Evolutionary conservation across 805 yeast species (phyloP).

Genomic region (Cyberlindnera xylosilytica): DNA sequence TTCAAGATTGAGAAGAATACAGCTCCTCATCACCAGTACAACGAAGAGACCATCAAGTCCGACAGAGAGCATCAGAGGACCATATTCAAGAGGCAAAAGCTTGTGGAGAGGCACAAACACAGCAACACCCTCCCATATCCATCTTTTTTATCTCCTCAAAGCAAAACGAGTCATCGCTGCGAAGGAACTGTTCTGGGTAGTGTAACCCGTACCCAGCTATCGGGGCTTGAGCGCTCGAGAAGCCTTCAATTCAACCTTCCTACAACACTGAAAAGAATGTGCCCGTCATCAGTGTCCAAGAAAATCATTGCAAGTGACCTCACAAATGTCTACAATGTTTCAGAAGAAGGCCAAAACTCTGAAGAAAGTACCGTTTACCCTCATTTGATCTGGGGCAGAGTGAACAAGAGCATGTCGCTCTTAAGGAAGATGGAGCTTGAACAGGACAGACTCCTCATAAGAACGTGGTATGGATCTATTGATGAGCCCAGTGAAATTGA

Average conservation of each 20-base stretch:
- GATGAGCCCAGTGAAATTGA: slow-evolving; percentile 23
- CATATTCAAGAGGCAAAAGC: slow-evolving; percentile 7
- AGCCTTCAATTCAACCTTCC: slow-evolving; percentile 2
- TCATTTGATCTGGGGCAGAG: slow-evolving; percentile 6
- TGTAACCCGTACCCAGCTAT: neutral
- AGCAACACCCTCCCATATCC: slow-evolving; percentile 6
- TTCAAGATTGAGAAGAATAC: slow-evolving; percentile 24
- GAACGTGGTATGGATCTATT: slow-evolving; percentile 24
- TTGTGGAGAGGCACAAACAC: neutral
- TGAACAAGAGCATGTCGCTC: slow-evolving; percentile 14
- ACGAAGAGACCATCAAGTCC: slow-evolving; percentile 10
- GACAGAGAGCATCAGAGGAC: slow-evolving; percentile 12
- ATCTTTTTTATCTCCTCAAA: neutral
- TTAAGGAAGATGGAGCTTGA: slow-evolving; percentile 6
- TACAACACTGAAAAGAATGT: slow-evolving; percentile 1
- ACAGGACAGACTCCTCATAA: neutral
- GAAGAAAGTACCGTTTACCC: slow-evolving; percentile 1
- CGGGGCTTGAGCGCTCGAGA: neutral
- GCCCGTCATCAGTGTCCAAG: neutral
- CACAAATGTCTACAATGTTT: slow-evolving; percentile 8
- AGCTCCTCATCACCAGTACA: slow-evolving; percentile 14
- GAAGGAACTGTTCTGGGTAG: neutral
- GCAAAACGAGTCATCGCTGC: neutral
- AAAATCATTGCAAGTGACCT: slow-evolving; percentile 10
- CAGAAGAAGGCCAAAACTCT: neutral